phyloP scores from a whole-genome alignment of 2,329 filamentous ascomycete species.

The Aspergillus carbonarius region DNA sequence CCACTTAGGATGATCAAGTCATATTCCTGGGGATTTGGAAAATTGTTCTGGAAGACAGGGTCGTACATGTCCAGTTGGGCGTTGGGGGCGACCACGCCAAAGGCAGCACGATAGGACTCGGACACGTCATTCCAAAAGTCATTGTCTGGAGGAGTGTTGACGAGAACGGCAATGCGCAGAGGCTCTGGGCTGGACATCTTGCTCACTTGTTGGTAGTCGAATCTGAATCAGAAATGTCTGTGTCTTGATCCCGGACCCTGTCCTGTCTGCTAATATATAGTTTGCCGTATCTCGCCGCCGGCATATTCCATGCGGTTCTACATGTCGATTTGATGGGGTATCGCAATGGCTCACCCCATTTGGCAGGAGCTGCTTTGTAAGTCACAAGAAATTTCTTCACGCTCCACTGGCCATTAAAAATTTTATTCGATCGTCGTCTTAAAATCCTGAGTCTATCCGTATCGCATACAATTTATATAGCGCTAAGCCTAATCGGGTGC shows the following conservation, averaged over 20 bases:
- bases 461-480: no score
- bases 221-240: no score
- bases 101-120: background rate
- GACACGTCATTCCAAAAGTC: slow-evolving; percentile 11
- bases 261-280: background rate
- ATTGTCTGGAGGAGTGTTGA: slow-evolving; percentile 9
- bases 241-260: no score
- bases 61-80: slow-evolving; percentile 27
- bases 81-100: background rate
- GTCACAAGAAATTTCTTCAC: no score
- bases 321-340: background rate
- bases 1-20: slow-evolving; percentile 48
- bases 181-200: background rate
- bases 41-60: slow-evolving; percentile 21
- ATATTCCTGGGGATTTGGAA: slow-evolving; percentile 40
- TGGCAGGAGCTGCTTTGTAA: background rate
- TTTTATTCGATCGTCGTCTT: background rate
- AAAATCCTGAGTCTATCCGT: background rate
- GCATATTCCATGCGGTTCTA: background rate
- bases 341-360: background rate
- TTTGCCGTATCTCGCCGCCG: no score
- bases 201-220: background rate
- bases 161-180: slow-evolving; percentile 3
- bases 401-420: no score
- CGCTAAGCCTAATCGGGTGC: background rate